A percentile compares a stretch with the other conserved stretches of the same genome.
These are phyloP conservation scores for Kluyveromyces dobzhanskii DNA, from an alignment of 805 yeast genomes.

Conservation along the genomic window DNA sequence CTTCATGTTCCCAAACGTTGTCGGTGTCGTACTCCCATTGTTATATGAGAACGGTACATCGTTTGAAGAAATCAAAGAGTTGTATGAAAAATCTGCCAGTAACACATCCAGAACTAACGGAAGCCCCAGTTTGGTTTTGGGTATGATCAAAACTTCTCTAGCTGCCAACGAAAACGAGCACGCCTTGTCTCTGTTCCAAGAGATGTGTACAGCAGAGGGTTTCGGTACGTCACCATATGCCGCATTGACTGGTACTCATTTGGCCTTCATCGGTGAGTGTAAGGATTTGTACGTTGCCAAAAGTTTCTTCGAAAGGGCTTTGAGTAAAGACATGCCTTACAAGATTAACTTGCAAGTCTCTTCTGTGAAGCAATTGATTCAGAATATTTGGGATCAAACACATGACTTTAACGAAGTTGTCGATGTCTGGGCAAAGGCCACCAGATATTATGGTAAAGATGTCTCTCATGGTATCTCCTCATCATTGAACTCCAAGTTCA, in stretches of 20 bases:
- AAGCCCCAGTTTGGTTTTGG: constrained; percentile 47
- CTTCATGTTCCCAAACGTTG: constrained; percentile 55
- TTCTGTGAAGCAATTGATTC: constrained; percentile 54
- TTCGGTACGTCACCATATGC: constrained; percentile 32
- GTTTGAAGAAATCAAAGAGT: constrained; percentile 50
- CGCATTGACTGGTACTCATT: constrained; percentile 63
- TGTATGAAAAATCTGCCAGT: constrained; percentile 39
- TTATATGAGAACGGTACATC: constrained; percentile 53
- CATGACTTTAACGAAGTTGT: constrained; percentile 51
- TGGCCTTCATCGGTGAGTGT: constrained; percentile 70
- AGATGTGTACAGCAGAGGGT: constrained; percentile 46
- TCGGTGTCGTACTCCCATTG: constrained; percentile 61
- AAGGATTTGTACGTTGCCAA: constrained; percentile 64
- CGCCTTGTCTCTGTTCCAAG: constrained; percentile 58
- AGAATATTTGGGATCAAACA: constrained; percentile 50
- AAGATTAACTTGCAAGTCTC: constrained; percentile 64
- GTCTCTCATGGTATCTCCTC: constrained; percentile 64
- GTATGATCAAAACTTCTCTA: constrained; percentile 69
- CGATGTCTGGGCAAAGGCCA: constrained; percentile 54
- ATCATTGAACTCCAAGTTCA: constrained; percentile 59
- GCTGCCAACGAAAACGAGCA: constrained; percentile 54
- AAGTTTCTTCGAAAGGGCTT: constrained; percentile 66
- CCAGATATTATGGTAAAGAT: constrained; percentile 48
- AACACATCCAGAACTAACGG: constrained; percentile 27
- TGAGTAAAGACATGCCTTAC: constrained; percentile 65